Evolutionary conservation across 257 asterid species (phyloP).

Genomic region (Ligustrum vulgare): DNA sequence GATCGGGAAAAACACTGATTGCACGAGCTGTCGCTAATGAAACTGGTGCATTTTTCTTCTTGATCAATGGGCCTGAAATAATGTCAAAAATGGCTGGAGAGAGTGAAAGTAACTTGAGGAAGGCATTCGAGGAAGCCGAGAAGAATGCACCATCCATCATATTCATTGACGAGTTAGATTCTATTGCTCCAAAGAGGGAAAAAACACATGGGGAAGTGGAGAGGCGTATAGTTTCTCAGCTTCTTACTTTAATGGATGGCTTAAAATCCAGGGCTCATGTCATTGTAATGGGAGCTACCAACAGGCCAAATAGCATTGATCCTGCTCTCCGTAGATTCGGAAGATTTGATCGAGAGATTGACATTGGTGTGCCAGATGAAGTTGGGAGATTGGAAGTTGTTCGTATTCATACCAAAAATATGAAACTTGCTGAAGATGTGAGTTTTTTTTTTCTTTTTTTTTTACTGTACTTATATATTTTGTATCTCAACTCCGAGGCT

Average conservation of each 20-base stretch:
- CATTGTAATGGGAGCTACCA: conserved; percentile 50
- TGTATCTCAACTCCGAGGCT: neutral
- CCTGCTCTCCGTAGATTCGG: conserved; percentile 48
- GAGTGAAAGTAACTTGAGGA: conserved; percentile 52
- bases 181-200: conserved; percentile 57
- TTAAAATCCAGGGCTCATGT: conserved; percentile 48
- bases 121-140: conserved; percentile 54
- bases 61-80: conserved; percentile 47
- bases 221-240: conserved; percentile 50
- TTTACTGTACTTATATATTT: neutral
- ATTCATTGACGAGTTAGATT: conserved; percentile 46
- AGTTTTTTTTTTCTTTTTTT: conserved; percentile 21
- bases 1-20: conserved; percentile 50
- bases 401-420: conserved; percentile 46
- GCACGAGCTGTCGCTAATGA: conserved; percentile 56
- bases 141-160: conserved; percentile 47
- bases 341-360: conserved; percentile 51
- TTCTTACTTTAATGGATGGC: conserved; percentile 51
- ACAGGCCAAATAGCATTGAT: conserved; percentile 46
- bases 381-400: conserved; percentile 50
- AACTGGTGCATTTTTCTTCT: conserved; percentile 50
- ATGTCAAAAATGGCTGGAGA: conserved; percentile 55
- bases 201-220: conserved; percentile 54
- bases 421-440: conserved; percentile 54
- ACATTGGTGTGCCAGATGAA: conserved; percentile 53